These are phyloP conservation scores for Sporothrix globosa DNA, from an alignment of 2,329 filamentous ascomycete genomes.

Conservation along the genomic window DNA sequence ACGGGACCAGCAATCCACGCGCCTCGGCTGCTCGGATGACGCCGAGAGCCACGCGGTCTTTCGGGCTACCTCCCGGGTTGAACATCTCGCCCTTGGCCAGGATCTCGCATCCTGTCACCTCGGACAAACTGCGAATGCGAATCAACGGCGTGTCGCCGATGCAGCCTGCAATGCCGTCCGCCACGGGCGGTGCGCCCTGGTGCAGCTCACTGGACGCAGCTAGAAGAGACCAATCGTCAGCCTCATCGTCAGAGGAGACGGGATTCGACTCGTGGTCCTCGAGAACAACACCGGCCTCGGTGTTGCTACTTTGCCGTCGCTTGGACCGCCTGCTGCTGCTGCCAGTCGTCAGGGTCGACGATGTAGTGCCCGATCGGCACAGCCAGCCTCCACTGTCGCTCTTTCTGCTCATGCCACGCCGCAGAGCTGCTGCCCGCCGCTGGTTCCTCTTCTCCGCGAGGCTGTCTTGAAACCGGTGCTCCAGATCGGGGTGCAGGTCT, in stretches of 20 bases:
- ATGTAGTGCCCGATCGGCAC: constrained; percentile 34
- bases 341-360: constrained; percentile 11
- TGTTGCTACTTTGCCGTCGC: constrained; percentile 36
- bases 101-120: constrained; percentile 85
- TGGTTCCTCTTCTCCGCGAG: constrained; percentile 28
- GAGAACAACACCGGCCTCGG: constrained; percentile 55
- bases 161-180: constrained; percentile 82
- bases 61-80: constrained; percentile 91
- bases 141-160: constrained; percentile 94
- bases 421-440: constrained; percentile 22
- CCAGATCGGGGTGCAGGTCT: constrained; percentile 76
- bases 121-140: constrained; percentile 80
- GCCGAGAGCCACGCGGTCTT: constrained; percentile 89
- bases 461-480: constrained; percentile 59
- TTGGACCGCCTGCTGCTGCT: constrained; percentile 15
- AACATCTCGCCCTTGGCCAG: constrained; percentile 95
- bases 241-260: constrained; percentile 20
- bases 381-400: constrained; percentile 18
- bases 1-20: constrained; percentile 72
- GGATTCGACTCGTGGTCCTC: constrained; percentile 56
- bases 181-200: constrained; percentile 45
- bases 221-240: constrained; percentile 32
- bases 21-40: constrained; percentile 86
- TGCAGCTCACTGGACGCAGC: constrained; percentile 30
- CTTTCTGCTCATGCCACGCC: constrained; percentile 26